Evolutionary conservation across 2,329 filamentous ascomycete species (phyloP).

Genomic region (Claviceps maximensis): DNA sequence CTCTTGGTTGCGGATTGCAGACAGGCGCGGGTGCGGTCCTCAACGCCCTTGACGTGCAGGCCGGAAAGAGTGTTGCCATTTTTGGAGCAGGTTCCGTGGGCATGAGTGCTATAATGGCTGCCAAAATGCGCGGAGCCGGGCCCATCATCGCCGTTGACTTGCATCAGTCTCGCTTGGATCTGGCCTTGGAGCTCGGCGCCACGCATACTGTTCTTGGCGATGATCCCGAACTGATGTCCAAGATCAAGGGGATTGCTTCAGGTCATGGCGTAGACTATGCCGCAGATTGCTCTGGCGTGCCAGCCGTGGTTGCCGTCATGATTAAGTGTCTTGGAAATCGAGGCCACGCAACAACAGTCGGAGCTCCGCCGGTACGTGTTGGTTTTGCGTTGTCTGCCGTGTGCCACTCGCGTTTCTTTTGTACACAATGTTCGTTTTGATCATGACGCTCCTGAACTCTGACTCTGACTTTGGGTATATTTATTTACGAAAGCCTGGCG

Average conservation of each 20-base stretch:
- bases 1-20: slow-evolving; percentile 23
- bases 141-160: slow-evolving; percentile 1
- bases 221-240: not conserved
- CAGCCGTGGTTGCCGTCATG: slow-evolving; percentile 30
- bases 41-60: slow-evolving; percentile 16
- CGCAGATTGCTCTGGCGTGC: slow-evolving; percentile 18
- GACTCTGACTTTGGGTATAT: not conserved
- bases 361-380: not conserved
- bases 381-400: not conserved
- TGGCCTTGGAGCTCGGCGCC: not conserved
- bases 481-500: not conserved
- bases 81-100: slow-evolving; percentile 9
- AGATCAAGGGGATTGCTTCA: slow-evolving; percentile 11
- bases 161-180: not conserved
- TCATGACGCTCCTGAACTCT: too few species aligned
- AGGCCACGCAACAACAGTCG: not conserved
- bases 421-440: too few species aligned
- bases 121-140: not conserved
- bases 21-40: slow-evolving; percentile 22
- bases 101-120: slow-evolving; percentile 1
- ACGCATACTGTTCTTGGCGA: not conserved
- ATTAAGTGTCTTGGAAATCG: slow-evolving; percentile 27
- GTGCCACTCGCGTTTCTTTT: not conserved
- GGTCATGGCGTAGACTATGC: slow-evolving; percentile 17
- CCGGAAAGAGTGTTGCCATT: slow-evolving; percentile 16